These are phyloP conservation scores for Lactarius indigo DNA, from an alignment of 768 basidiomycete species.

Conservation along the genomic window DNA sequence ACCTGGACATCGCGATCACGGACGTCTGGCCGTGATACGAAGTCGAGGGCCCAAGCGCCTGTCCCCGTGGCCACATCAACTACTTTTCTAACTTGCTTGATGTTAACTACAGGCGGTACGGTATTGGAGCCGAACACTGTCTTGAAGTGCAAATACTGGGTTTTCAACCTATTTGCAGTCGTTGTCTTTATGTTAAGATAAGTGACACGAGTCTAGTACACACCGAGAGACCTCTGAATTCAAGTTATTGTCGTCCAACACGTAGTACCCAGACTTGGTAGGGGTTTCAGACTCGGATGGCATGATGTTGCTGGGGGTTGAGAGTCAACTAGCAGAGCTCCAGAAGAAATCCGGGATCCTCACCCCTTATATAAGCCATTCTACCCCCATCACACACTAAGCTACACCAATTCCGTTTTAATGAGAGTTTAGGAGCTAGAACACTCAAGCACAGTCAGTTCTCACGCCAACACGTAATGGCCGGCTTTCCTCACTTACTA, in stretches of 20 bases:
- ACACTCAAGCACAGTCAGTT: too few relatives aligned
- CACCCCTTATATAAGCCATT: too few relatives aligned
- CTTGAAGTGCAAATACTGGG: not conserved
- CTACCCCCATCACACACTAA: too few relatives aligned
- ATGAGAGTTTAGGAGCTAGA: too few relatives aligned
- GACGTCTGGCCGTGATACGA: not conserved
- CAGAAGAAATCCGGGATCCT: too few relatives aligned
- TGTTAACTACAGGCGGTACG: not conserved
- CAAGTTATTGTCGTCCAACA: not conserved
- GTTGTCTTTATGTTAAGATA: not conserved
- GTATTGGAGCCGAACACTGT: not conserved
- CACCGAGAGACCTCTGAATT: constrained; percentile 4
- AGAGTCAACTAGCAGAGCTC: too few relatives aligned
- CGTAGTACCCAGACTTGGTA: not conserved
- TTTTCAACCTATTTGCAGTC: not conserved
- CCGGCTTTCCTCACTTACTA: too few relatives aligned
- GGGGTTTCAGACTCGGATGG: too few relatives aligned
- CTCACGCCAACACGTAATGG: too few relatives aligned
- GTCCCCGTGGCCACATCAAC: not conserved
- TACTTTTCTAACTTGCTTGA: not conserved
- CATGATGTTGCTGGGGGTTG: too few relatives aligned
- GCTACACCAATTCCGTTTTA: too few relatives aligned
- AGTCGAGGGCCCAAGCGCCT: not conserved
- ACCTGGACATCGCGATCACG: not conserved
- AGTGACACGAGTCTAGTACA: not conserved